phyloP scores from a whole-genome alignment of 73 alveolate species.

The Durusdinium trenchii region DNA sequence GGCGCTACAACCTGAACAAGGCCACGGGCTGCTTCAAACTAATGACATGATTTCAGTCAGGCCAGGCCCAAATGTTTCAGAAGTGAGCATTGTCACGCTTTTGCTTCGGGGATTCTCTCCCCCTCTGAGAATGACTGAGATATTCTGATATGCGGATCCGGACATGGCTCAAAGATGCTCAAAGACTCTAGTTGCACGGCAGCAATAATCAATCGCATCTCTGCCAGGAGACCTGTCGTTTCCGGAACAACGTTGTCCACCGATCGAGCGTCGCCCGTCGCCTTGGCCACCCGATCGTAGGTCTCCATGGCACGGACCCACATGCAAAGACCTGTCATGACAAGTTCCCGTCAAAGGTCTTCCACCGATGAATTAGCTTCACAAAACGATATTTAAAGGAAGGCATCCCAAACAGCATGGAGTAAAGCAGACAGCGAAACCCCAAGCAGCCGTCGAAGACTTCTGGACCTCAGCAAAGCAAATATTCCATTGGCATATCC shows the following conservation, averaged over 20 bases:
- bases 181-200: too few relatives aligned
- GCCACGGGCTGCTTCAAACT: neutral
- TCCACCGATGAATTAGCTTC: too few relatives aligned
- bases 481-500: too few relatives aligned
- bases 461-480: slow-evolving; percentile 65
- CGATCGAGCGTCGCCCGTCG: neutral
- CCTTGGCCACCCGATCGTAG: slow-evolving; percentile 98
- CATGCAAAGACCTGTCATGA: slow-evolving; percentile 96
- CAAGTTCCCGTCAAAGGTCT: too few relatives aligned
- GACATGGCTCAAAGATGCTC: too few relatives aligned
- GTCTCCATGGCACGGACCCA: slow-evolving; percentile 99
- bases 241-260: neutral
- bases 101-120: neutral
- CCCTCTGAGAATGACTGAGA: neutral
- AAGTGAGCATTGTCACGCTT: neutral
- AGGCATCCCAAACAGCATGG: neutral
- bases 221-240: too few relatives aligned
- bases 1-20: slow-evolving; percentile 97
- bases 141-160: neutral
- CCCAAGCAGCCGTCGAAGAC: slow-evolving; percentile 92
- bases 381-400: neutral
- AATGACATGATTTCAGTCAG: neutral
- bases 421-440: slow-evolving; percentile 3
- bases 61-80: too few relatives aligned
- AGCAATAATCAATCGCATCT: too few relatives aligned